Evolutionary conservation across 2,329 filamentous ascomycete species (phyloP), one percentile per base, ranked within the genome.

Genomic region (Penicillium verrucosum): DNA sequence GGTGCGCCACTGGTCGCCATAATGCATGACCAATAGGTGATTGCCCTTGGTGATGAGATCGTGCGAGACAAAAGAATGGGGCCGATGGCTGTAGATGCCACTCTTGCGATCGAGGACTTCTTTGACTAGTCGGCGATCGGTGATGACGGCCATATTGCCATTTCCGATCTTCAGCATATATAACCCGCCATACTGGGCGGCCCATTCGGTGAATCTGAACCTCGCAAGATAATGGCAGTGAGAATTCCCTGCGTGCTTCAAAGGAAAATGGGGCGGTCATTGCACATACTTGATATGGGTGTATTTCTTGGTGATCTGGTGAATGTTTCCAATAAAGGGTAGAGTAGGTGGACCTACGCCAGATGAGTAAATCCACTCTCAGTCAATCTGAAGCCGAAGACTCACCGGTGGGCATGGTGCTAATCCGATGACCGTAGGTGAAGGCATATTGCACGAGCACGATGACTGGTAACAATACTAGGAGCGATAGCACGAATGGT

Each of bases 41-140:
- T 54, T 47, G 1, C 43, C 36, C 8, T 41, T 27, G 1, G 51
- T 54, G 18, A 54, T 54, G 0, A 54, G 51, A 8, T 44, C 51
- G 23, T 54, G 44, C 3, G 51, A 49, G 7, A 54, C 51, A 6
- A 68, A 76, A 0, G 72, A 77, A 0, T 66, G 61, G 0, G 80
- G 78, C 5, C 79, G 67, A 34, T 75, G 68, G 52, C 73, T 79
- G 62, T 78, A 81, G 9, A 76, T 74, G 29, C 66, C 67, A 32
- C 73, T 76, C 45, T 73, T 77, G 64, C 78, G 79, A 62, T 81
- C 79, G 12, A 81, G 52, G 2, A 79, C 70, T 46, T 77, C 69
- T 56, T 78, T 76, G 36, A 79, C 67, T 2, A 78, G 61, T 0
- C 66, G 61, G 5, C 73, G 73, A 38, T 75, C 70, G 1, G 71